These are phyloP conservation scores for Escovopsis sp. DNA, from an alignment of 2,329 filamentous ascomycete species.

Conservation along the genomic window DNA sequence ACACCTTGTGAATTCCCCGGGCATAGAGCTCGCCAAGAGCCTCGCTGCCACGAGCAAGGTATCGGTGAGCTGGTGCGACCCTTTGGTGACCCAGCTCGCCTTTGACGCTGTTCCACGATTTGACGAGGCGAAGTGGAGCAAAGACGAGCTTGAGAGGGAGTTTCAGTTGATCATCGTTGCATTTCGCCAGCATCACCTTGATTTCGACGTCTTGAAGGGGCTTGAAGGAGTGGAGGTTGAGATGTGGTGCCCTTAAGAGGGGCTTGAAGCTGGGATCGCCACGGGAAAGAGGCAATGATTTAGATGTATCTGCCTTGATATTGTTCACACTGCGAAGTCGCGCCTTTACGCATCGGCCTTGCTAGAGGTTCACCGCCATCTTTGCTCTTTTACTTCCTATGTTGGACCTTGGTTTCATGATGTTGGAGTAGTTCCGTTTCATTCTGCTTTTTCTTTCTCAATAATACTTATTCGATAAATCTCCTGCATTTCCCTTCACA, in stretches of 20 bases:
- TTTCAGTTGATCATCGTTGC: constrained; percentile 30
- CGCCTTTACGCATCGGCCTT: too few relatives aligned
- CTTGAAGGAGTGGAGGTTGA: constrained; percentile 21
- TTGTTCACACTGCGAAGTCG: too few relatives aligned
- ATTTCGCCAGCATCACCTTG: constrained; percentile 25
- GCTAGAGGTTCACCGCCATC: too few relatives aligned
- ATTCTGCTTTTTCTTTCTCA: too few relatives aligned
- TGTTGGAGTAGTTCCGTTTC: too few relatives aligned
- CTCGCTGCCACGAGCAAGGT: constrained; percentile 21
- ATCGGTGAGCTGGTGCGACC: constrained; percentile 29
- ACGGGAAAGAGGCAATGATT: too few relatives aligned
- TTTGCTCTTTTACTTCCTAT: too few relatives aligned
- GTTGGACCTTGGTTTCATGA: too few relatives aligned
- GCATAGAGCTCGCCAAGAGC: constrained; percentile 24
- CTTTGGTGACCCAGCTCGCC: constrained; percentile 25
- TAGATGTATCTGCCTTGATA: too few relatives aligned
- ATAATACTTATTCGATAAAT: too few relatives aligned
- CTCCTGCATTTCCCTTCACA: too few relatives aligned
- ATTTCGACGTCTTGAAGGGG: constrained; percentile 22
- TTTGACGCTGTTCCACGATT: constrained; percentile 25
- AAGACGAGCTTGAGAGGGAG: constrained; percentile 15
- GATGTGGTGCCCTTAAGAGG: constrained; percentile 19
- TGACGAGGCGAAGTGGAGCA: constrained; percentile 22
- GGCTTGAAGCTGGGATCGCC: background rate
- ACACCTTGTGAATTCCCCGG: constrained; percentile 31